A percentile compares a stretch with the other conserved stretches of the same genome.
Evolutionary conservation across 192 early-diverging fungal species (phyloP).

Genomic region (Coemansia sp.): DNA sequence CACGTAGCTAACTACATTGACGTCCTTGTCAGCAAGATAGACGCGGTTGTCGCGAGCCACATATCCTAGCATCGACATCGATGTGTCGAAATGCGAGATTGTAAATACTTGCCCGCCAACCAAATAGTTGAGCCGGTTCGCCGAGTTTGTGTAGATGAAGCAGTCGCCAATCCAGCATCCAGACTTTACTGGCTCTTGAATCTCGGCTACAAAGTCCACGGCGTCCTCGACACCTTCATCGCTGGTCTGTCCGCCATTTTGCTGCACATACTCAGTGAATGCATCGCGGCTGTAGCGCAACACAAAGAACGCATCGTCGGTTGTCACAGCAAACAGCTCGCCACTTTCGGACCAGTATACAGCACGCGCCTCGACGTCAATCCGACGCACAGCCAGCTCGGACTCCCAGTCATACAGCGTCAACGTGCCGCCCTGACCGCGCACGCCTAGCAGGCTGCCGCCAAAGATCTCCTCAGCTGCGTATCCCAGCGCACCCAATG

Average conservation of each 20-base stretch:
- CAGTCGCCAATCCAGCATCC: constrained; percentile 99
- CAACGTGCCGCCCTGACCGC: constrained; percentile 66
- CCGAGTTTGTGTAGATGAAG: constrained; percentile 93
- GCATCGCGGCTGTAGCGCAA: constrained; percentile 90
- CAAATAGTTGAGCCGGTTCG: constrained; percentile 93
- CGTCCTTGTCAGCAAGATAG: constrained; percentile 92
- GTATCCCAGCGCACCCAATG: constrained; percentile 70
- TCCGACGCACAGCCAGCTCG: constrained; percentile 83
- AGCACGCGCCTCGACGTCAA: constrained; percentile 85
- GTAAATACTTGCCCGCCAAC: constrained; percentile 94
- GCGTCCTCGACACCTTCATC: constrained; percentile 98
- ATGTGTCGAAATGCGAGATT: constrained; percentile 91
- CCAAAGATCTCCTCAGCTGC: constrained; percentile 93
- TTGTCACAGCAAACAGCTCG: constrained; percentile 87
- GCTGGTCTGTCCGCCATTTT: constrained; percentile 64
- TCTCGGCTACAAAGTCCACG: constrained; percentile 91
- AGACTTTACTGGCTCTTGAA: constrained; percentile 86
- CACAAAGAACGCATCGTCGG: constrained; percentile 92
- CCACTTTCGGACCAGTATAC: constrained; percentile 96
- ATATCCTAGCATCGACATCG: constrained; percentile 92
- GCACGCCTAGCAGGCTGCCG: constrained; percentile 86
- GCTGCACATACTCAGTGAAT: constrained; percentile 70
- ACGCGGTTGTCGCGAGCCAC: constrained; percentile 91
- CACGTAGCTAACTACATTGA: constrained; percentile 84
- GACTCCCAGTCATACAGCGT: constrained; percentile 99